Evolutionary conservation across 148 eudicot species (phyloP).

Genomic region (Silene uniflora): DNA sequence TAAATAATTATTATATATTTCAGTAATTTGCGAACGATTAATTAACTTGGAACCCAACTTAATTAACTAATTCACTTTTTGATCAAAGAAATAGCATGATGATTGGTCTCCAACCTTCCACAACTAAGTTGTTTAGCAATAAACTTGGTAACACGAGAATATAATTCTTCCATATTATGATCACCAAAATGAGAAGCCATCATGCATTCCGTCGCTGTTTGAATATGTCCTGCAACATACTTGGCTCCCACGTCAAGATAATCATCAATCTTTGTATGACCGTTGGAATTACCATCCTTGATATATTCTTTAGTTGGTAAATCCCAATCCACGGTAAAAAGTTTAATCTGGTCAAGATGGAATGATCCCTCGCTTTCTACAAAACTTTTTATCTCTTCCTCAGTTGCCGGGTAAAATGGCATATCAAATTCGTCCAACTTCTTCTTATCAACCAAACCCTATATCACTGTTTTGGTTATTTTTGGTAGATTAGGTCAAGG

Average conservation of each 20-base stretch:
- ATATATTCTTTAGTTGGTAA: neutral
- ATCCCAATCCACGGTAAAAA: slow-evolving; percentile 16
- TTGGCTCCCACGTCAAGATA: neutral
- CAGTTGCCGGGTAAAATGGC: slow-evolving; percentile 14
- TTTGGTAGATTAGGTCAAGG: too few relatives aligned
- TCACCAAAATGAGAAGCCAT: slow-evolving; percentile 1
- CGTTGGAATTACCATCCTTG: neutral
- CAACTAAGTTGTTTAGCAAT: neutral
- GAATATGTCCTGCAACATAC: neutral
- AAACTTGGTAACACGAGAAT: neutral
- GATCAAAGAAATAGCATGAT: neutral
- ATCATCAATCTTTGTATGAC: neutral
- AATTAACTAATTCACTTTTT: neutral
- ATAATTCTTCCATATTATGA: neutral
- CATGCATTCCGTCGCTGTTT: neutral
- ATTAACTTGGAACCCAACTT: too few relatives aligned
- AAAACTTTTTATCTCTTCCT: slow-evolving; percentile 6
- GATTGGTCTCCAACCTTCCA: neutral
- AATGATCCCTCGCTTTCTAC: slow-evolving; percentile 14
- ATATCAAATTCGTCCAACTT: slow-evolving; percentile 13
- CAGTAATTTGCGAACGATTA: too few relatives aligned
- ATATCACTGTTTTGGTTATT: too few relatives aligned
- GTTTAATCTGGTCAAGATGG: neutral
- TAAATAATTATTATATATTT: too few relatives aligned
- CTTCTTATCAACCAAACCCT: slow-evolving; percentile 12